A percentile compares a stretch with the other conserved stretches of the same genome.
Conservation (phyloP, 768 basidiomycete species). For the Xanthoconium stramineum region DNA sequence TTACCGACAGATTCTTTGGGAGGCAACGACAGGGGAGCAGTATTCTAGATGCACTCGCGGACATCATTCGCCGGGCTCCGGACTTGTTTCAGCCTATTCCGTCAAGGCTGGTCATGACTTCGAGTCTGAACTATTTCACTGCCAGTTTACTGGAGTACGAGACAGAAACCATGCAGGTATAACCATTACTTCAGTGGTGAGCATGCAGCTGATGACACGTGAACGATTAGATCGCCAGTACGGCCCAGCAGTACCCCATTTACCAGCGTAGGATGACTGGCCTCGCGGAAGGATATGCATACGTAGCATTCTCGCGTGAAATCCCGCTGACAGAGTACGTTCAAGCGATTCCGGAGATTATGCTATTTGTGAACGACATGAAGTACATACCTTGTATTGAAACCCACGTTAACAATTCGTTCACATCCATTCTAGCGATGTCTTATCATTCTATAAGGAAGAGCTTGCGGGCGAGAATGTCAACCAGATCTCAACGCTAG, state of each 20-base stretch:
- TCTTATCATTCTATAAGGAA: slow-evolving; percentile 42
- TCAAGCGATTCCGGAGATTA: slow-evolving; percentile 38
- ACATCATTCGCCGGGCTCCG: slow-evolving; percentile 29
- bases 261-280: slow-evolving; percentile 32
- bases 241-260: slow-evolving; percentile 26
- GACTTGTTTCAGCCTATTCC: slow-evolving; percentile 27
- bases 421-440: slow-evolving; percentile 29
- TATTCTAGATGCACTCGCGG: slow-evolving; percentile 34
- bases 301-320: slow-evolving; percentile 35
- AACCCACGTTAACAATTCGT: background rate
- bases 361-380: slow-evolving; percentile 29
- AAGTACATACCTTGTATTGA: slow-evolving; percentile 33
- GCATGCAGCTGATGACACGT: too few relatives aligned
- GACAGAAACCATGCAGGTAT: slow-evolving; percentile 29
- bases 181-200: too few relatives aligned
- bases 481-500: slow-evolving; percentile 36
- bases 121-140: slow-evolving; percentile 36
- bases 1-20: slow-evolving; percentile 33
- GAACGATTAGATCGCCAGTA: too few relatives aligned
- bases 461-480: slow-evolving; percentile 33
- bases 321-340: slow-evolving; percentile 34
- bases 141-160: slow-evolving; percentile 33
- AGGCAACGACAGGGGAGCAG: slow-evolving; percentile 28
- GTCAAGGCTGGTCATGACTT: slow-evolving; percentile 35
- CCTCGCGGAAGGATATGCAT: slow-evolving; percentile 31